Evolutionary conservation across 1,139 yeast species (phyloP).

Genomic region (Suhomyces maxii): DNA sequence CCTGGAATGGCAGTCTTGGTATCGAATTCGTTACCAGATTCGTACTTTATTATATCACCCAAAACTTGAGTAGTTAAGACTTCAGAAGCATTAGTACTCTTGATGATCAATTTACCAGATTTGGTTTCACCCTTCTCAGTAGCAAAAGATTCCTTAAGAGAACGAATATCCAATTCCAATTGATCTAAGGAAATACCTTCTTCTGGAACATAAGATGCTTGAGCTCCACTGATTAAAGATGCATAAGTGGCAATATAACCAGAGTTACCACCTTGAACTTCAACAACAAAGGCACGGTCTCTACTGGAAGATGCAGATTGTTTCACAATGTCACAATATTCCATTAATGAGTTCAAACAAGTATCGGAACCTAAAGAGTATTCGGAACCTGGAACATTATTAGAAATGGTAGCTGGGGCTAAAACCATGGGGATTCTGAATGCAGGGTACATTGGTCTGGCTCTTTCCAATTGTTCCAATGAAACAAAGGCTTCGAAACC

Average conservation of each 20-base stretch:
- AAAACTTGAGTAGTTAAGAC: slow-evolving; percentile 67
- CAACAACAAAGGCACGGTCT: slow-evolving; percentile 93
- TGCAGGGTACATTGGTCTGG: slow-evolving; percentile 76
- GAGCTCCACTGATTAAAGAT: slow-evolving; percentile 90
- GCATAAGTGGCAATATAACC: slow-evolving; percentile 90
- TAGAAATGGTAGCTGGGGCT: slow-evolving; percentile 94
- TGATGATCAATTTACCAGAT: slow-evolving; percentile 70
- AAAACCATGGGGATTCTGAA: slow-evolving; percentile 93
- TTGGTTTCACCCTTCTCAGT: slow-evolving; percentile 79
- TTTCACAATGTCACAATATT: slow-evolving; percentile 92
- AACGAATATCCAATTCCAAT: slow-evolving; percentile 73
- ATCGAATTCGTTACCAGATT: slow-evolving; percentile 66
- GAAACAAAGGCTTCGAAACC: slow-evolving; percentile 94
- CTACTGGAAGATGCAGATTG: slow-evolving; percentile 95
- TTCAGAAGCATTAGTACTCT: slow-evolving; percentile 68
- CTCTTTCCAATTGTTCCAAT: slow-evolving; percentile 72
- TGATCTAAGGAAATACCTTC: slow-evolving; percentile 72
- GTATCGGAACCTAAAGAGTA: slow-evolving; percentile 93
- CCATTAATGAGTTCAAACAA: slow-evolving; percentile 84
- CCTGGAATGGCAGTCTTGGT: slow-evolving; percentile 81
- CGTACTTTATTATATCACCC: slow-evolving; percentile 67
- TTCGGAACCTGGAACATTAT: slow-evolving; percentile 97
- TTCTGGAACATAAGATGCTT: slow-evolving; percentile 92
- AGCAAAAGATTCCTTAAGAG: slow-evolving; percentile 66
- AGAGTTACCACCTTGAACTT: slow-evolving; percentile 95